Conservation (phyloP, 345 rosid genomes). For the Mallotus nudiflorus region DNA sequence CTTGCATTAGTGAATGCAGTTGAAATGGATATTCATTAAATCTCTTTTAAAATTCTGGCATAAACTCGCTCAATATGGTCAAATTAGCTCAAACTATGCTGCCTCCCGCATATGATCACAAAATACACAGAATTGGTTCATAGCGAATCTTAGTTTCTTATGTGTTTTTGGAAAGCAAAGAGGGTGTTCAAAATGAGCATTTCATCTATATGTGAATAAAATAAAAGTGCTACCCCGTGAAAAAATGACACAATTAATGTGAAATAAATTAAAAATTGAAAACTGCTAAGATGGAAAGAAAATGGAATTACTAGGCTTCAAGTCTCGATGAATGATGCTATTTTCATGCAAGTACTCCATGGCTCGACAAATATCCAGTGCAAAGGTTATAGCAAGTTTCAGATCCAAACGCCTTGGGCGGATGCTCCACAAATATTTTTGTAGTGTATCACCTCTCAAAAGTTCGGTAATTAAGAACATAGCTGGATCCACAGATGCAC, state of each 20-base stretch:
- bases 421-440: conserved; percentile 40
- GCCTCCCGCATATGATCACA: no score
- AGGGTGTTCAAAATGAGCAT: not conserved
- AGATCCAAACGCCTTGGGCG: conserved; percentile 46
- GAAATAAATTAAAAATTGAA: not conserved
- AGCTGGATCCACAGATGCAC: conserved; percentile 53
- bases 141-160: no score
- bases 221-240: not conserved
- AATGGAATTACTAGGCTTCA: conserved; percentile 58
- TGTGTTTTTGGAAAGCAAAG: no score
- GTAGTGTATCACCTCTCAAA: conserved; percentile 49
- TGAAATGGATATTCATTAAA: not conserved
- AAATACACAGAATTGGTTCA: no score
- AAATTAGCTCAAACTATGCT: not conserved
- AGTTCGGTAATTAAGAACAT: conserved; percentile 64
- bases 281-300: not conserved
- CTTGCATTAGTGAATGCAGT: not conserved
- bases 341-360: conserved; percentile 71
- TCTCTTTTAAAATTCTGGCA: not conserved
- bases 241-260: not conserved
- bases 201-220: not conserved
- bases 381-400: conserved; percentile 42
- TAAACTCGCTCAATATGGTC: not conserved
- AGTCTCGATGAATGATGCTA: conserved; percentile 70
- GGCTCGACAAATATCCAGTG: conserved; percentile 60